Evolutionary conservation across 1,284 basidiomycete species (phyloP), one percentile per base, ranked within the genome.

Genomic region (Malassezia arunalokei): DNA sequence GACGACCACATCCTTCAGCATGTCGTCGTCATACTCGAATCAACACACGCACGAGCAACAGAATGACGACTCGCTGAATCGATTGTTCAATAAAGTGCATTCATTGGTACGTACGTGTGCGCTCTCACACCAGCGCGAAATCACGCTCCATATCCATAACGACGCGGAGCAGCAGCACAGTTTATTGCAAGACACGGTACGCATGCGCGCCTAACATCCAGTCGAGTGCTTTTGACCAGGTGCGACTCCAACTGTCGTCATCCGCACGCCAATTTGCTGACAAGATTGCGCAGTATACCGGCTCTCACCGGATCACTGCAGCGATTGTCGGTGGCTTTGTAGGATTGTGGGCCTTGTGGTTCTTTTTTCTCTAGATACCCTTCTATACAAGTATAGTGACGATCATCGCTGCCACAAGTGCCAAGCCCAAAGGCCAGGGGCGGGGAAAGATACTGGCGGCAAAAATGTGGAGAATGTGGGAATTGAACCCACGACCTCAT

Each of bases 121-220:
- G 20, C n/a, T 17, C 29, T 31, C 17, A 32, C 31, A 17, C 11
- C 43, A 59, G 57, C 57, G 66, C n/a, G 60, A 60, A n/a, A 60
- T 68, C 30, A 68, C 66, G 1, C 52, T 68, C 31, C 62, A 65
- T 49, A 68, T 68, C 43, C 64, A 68, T 54, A 56, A 60, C 49
- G 66, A 68, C 53, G 59, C 66, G 17, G 64, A 68, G 41, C 59
- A 58, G 17, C 64, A 68, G 33, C 57, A 64, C 3, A 41, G 41
- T 1, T 33, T 51, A 6, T 27, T 58, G 4, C 37, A 37, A 8
- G 42, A 47, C 15, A 39, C 57, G 8, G 57, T 58, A 41, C 15
- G 57, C 46, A 28, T n/a, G 29, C 28, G 8, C 54, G 58, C 4
- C 35, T 40, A 15, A 6, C 24, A 11, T 17, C 6, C n/a, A 53